Evolutionary conservation across 352 stramenopile genomes (phyloP).

Genomic region (Phytophthora agathidicida): DNA sequence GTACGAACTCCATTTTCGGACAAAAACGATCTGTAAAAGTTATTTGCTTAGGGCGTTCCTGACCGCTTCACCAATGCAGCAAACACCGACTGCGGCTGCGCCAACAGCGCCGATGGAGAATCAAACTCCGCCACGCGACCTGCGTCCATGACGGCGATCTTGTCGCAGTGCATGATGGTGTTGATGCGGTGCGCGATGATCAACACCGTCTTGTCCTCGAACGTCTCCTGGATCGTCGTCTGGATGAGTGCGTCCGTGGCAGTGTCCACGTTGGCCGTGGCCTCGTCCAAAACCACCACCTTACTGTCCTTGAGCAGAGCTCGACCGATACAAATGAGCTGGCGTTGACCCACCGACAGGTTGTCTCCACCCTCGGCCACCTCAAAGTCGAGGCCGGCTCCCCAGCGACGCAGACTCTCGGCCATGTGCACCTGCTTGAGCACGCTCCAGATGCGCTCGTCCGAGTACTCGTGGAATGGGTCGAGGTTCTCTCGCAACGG

Average conservation of each 20-base stretch:
- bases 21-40: too few species aligned
- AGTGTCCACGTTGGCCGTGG: constrained; percentile 90
- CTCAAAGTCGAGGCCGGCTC: constrained; percentile 74
- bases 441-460: constrained; percentile 67
- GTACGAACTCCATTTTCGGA: too few species aligned
- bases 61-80: constrained; percentile 35
- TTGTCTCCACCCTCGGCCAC: constrained; percentile 94
- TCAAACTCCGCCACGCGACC: constrained; percentile 91
- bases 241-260: constrained; percentile 57
- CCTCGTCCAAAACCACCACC: constrained; percentile 97
- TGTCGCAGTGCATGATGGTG: constrained; percentile 94
- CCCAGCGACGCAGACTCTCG: constrained; percentile 52
- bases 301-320: constrained; percentile 90
- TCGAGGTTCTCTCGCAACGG: constrained; percentile 92
- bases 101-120: constrained; percentile 76
- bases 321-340: constrained; percentile 94
- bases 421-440: constrained; percentile 69
- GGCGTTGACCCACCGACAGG: constrained; percentile 93
- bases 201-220: constrained; percentile 90
- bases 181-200: constrained; percentile 96
- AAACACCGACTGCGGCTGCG: constrained; percentile 84
- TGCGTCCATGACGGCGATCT: constrained; percentile 89
- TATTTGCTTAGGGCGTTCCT: too few species aligned
- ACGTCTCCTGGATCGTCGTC: constrained; percentile 88
- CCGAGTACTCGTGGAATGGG: constrained; percentile 80